A percentile compares a stretch with the other conserved stretches of the same genome.
phyloP scores from a whole-genome alignment of 257 asterid species.

The Plantago major region DNA sequence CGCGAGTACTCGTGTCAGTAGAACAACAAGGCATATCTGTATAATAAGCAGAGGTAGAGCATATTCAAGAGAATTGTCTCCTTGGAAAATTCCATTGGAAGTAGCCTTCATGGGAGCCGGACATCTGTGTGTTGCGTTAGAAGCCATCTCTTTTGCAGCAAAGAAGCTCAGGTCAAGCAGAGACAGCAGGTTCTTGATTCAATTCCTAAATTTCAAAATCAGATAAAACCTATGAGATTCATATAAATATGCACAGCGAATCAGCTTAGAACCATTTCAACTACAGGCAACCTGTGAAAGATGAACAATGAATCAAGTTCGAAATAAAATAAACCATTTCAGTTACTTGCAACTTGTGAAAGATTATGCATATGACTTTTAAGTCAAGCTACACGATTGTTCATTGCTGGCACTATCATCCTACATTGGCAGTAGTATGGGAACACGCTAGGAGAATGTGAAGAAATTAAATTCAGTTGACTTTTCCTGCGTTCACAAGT shows the following conservation, averaged over 20 bases:
- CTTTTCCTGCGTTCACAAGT: neutral
- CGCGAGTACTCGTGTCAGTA: constrained; percentile 32
- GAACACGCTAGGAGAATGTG: neutral
- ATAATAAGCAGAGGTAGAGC: constrained; percentile 40
- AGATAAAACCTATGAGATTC: constrained; percentile 4
- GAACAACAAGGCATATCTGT: constrained; percentile 37
- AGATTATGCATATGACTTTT: neutral
- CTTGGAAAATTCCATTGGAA: constrained; percentile 46
- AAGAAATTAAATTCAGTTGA: neutral
- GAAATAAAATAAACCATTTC: neutral
- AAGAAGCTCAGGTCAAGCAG: neutral
- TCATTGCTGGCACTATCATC: neutral
- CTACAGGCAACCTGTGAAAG: too few species aligned
- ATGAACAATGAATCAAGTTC: neutral
- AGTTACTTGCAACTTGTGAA: neutral
- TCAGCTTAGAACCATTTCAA: too few species aligned
- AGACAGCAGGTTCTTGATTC: constrained; percentile 8
- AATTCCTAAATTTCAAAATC: constrained; percentile 15
- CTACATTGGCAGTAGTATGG: neutral
- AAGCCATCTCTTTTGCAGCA: constrained; percentile 20
- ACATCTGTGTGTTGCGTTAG: constrained; percentile 28
- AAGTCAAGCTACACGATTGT: neutral
- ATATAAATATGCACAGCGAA: neutral
- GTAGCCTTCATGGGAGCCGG: constrained; percentile 43
- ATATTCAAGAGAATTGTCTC: constrained; percentile 39